Evolutionary conservation across 495 filamentous ascomycete species (phyloP).

Genomic region (Tuber aestivum): DNA sequence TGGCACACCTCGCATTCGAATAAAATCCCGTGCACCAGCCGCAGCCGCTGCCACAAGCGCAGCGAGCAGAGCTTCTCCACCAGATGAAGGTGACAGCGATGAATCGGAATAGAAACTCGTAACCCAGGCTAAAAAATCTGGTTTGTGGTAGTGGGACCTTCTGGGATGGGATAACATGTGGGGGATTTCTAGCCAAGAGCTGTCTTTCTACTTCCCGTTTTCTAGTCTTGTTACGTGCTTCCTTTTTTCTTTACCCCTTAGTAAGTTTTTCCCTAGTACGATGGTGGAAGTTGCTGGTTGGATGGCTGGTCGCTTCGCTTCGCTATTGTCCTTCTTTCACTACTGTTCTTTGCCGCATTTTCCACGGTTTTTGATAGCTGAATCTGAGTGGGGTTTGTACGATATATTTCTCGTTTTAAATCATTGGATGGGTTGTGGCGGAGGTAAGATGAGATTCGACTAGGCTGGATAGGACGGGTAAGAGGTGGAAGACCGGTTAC

Average conservation of each 20-base stretch:
- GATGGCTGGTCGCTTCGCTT: background rate
- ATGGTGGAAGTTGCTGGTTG: background rate
- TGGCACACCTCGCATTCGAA: slow-evolving; percentile 36
- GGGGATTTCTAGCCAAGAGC: background rate
- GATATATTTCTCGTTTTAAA: background rate
- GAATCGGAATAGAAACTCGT: slow-evolving; percentile 26
- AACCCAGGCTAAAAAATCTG: slow-evolving; percentile 3
- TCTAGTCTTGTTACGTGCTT: slow-evolving; percentile 6
- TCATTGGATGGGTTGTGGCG: background rate
- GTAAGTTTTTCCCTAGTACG: background rate
- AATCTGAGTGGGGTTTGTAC: background rate
- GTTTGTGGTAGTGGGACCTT: slow-evolving; percentile 19
- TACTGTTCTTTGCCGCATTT: background rate
- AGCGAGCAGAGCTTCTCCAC: slow-evolving; percentile 26
- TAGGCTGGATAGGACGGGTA: background rate
- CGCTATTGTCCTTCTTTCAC: background rate
- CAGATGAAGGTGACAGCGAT: slow-evolving; percentile 29
- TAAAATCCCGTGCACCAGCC: slow-evolving; percentile 30
- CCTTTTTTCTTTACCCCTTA: background rate
- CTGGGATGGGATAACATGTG: background rate
- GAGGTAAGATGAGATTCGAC: background rate
- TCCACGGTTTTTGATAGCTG: background rate
- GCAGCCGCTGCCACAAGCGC: slow-evolving; percentile 16
- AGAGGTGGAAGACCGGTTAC: background rate
- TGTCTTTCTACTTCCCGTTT: slow-evolving; percentile 14